Percentiles rank a stretch among this genome's conserved stretches.
Conservation (phyloP, 2,329 filamentous ascomycete genomes). For the Ustulina deusta region DNA sequence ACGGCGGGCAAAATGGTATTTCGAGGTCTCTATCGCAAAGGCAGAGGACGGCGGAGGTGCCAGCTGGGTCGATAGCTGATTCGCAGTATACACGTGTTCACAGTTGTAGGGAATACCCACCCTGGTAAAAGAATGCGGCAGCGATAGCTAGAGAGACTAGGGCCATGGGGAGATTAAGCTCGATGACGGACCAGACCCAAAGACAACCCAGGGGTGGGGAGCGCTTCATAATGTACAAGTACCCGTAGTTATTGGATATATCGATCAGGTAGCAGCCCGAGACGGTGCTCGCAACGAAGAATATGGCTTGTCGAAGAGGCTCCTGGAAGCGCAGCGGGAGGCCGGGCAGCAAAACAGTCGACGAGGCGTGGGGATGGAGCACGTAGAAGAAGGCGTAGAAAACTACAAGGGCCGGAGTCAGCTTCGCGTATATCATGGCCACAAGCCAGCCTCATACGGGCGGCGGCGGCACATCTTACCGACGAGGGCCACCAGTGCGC, state of each 20-base stretch:
- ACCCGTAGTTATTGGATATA: conserved; percentile 82
- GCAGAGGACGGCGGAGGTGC: neutral
- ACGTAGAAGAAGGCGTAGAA: conserved; percentile 67
- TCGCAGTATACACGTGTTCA: conserved; percentile 6
- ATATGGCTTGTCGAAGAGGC: conserved; percentile 68
- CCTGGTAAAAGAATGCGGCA: conserved; percentile 60
- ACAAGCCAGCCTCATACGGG: too few species aligned
- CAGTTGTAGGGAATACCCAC: conserved; percentile 62
- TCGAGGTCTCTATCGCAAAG: conserved; percentile 17
- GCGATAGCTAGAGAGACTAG: conserved; percentile 64
- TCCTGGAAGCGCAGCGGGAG: conserved; percentile 61
- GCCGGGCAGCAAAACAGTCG: conserved; percentile 62
- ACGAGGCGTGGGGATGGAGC: conserved; percentile 66
- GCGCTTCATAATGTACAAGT: conserved; percentile 90
- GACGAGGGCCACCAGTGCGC: conserved; percentile 65
- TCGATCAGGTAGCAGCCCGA: conserved; percentile 84
- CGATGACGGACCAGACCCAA: conserved; percentile 94
- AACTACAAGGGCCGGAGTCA: conserved; percentile 55
- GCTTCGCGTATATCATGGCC: neutral
- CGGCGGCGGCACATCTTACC: conserved; percentile 55
- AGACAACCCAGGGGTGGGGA: conserved; percentile 89
- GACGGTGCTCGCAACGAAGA: conserved; percentile 69
- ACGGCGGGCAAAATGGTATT: neutral
- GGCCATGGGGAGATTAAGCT: conserved; percentile 79
- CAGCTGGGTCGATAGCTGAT: neutral